Percentiles rank a stretch among this genome's conserved stretches.
Evolutionary conservation across 1,284 basidiomycete species (phyloP).

Genomic region (Pholiota adiposa): DNA sequence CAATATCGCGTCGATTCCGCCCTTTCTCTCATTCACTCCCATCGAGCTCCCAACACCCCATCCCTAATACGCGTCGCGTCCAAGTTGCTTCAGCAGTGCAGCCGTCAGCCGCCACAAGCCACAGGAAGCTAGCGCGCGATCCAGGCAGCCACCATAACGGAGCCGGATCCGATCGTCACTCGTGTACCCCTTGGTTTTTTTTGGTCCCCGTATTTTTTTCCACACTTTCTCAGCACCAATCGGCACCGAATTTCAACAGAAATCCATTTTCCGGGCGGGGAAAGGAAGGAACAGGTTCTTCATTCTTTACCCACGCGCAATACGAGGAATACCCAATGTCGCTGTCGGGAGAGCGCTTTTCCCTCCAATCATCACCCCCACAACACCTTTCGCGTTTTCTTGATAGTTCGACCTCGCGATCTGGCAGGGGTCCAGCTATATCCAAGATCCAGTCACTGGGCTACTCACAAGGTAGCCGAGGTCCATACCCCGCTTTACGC

Average conservation of each 20-base stretch:
- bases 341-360: constrained; percentile 1
- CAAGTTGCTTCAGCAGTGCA: background rate
- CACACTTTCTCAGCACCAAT: constrained; percentile 5
- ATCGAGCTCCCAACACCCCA: background rate
- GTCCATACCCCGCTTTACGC: constrained; percentile 3
- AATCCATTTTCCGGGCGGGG: constrained; percentile 1
- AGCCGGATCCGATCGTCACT: constrained; percentile 20
- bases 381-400: background rate
- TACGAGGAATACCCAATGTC: background rate
- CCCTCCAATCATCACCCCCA: background rate
- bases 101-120: background rate
- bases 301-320: constrained; percentile 8
- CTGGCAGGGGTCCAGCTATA: background rate
- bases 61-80: background rate
- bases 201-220: constrained; percentile 22
- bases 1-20: background rate
- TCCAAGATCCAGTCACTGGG: constrained; percentile 2
- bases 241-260: constrained; percentile 10
- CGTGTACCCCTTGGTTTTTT: constrained; percentile 14
- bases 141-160: background rate
- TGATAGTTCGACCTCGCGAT: too few relatives aligned
- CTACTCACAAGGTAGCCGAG: background rate
- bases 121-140: background rate
- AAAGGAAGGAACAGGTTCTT: background rate
- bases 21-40: background rate